Conservation (phyloP, 2,329 filamentous ascomycete genomes). For the Phyllosticta citrichinensis region DNA sequence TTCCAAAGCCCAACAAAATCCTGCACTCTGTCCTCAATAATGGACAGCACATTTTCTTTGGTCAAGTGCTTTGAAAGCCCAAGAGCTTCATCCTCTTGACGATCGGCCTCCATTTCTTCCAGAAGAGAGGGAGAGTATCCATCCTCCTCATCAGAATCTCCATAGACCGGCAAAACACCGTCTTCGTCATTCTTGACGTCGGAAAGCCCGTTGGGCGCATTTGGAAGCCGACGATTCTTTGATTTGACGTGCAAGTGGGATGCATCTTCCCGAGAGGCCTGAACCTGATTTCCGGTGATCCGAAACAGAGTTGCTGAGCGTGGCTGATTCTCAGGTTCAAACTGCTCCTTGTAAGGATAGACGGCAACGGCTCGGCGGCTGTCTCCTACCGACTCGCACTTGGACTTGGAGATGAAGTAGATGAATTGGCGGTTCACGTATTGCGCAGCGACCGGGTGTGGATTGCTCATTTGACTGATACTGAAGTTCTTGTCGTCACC, state of each 20-base stretch:
- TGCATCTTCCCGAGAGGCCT: slow-evolving; percentile 20
- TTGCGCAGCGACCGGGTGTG: slow-evolving; percentile 13
- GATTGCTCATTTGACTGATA: neutral
- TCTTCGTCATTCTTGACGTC: slow-evolving; percentile 25
- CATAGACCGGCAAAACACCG: slow-evolving; percentile 40
- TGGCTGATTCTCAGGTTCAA: slow-evolving; percentile 11
- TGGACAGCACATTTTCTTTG: slow-evolving; percentile 38
- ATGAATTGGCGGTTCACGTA: slow-evolving; percentile 20
- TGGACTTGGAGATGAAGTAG: slow-evolving; percentile 16
- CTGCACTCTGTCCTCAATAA: slow-evolving; percentile 46
- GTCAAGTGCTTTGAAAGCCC: slow-evolving; percentile 16
- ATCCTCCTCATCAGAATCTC: slow-evolving; percentile 30
- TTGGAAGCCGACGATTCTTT: slow-evolving; percentile 1
- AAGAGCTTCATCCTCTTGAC: slow-evolving; percentile 41
- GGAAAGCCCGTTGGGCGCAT: neutral
- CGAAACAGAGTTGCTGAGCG: slow-evolving; percentile 24
- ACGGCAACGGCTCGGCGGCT: slow-evolving; percentile 19
- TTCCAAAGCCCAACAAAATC: slow-evolving; percentile 47
- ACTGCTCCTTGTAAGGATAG: slow-evolving; percentile 20
- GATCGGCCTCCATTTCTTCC: slow-evolving; percentile 22
- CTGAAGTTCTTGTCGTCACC: slow-evolving; percentile 12
- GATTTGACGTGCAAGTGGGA: neutral
- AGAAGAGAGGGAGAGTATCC: slow-evolving; percentile 14
- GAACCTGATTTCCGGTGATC: slow-evolving; percentile 10
- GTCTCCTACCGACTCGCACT: slow-evolving; percentile 13